Base-by-base conservation (phyloP, 2,329 filamentous ascomycete genomes). In the Ophiognomonia clavigignenti-juglandacearum region DNA sequence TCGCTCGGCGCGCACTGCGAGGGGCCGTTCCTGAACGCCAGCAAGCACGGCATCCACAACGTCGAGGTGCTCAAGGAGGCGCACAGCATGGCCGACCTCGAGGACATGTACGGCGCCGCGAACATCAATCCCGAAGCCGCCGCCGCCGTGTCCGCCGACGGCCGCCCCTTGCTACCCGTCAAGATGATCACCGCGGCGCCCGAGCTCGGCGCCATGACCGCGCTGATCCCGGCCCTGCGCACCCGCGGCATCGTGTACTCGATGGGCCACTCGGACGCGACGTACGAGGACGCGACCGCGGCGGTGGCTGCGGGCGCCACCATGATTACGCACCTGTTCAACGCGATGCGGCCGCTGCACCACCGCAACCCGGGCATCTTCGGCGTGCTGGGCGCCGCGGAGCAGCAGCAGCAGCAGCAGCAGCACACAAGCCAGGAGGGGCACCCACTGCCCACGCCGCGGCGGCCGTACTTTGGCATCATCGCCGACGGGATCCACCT, bases 301-400 rank as follows among this genome's bases (percentile, higher is more conserved):
- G 86, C 87, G 18, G 78, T 93, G 4, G 72, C 71, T n/a, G 75
- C 82, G 6, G 90, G 90, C 43, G 88, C 87, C 2, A 86, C 79
- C 40, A 95, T 95, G 88, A 86, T 96, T 55, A 96, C 90, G 0
- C 90, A 96, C 60, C 75, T 96, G 2, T 96, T 95, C 78, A 96
- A 96, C 63, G 90, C 90, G 22, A 96, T 96, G 90, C 78, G 83
- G 1, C 89, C 89, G 13, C 80, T 95, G 42, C 88, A 93, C 64
- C 89, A 96, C 72, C 85, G 91, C 48, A 90, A 96, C 65, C 90
- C 91, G 0, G 90, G 90, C 31, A 82, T 96, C 57, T 95, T 95
- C 62, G 91, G 91, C 23, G 80, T 95, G 0, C 71, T 96, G 13
- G 89, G 90, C 50, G 78, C 78, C 52, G 77, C 77, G 8, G 77